Percentiles rank a stretch among this genome's conserved stretches.
Conservation (phyloP, 495 filamentous ascomycete species). For the Umbilicaria muhlenbergii region DNA sequence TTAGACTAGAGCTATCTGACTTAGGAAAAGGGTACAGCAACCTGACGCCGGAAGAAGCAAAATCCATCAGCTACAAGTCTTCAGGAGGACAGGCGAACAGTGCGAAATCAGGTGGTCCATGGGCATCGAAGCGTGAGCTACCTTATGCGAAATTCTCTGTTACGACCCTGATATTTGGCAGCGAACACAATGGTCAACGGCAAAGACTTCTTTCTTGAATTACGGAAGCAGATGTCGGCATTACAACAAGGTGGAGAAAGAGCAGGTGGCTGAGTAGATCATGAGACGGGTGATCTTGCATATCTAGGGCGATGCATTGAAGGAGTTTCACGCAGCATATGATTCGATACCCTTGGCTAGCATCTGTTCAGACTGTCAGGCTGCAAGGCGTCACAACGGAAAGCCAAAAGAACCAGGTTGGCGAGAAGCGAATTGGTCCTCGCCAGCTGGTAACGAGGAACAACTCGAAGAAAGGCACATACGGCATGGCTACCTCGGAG, state of each 20-base stretch:
- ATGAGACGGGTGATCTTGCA: neutral
- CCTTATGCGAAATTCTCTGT: neutral
- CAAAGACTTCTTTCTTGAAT: conserved; percentile 38
- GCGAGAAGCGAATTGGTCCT: too few species aligned
- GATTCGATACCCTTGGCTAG: conserved; percentile 1
- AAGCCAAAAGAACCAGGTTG: too few species aligned
- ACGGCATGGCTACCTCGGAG: too few species aligned
- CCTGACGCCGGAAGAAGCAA: conserved; percentile 16
- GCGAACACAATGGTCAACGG: conserved; percentile 37
- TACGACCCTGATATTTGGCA: conserved; percentile 9
- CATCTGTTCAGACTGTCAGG: too few species aligned
- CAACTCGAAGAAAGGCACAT: too few species aligned
- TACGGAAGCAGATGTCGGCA: conserved; percentile 32
- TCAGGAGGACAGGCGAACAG: conserved; percentile 22
- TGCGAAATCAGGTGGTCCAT: conserved; percentile 24
- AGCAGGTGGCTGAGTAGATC: conserved; percentile 24
- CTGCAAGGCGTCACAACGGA: too few species aligned
- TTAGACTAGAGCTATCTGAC: conserved; percentile 20
- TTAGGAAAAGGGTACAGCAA: conserved; percentile 1
- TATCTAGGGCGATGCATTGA: neutral
- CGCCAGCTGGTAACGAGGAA: too few species aligned
- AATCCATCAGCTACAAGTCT: conserved; percentile 24
- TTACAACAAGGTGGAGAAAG: conserved; percentile 26
- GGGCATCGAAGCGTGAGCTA: conserved; percentile 34
- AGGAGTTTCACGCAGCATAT: neutral